A percentile compares a stretch with the other conserved stretches of the same genome.
These are phyloP conservation scores for Kickxella alabastrina DNA, from an alignment of 192 early-diverging fungal genomes.

Conservation along the genomic window DNA sequence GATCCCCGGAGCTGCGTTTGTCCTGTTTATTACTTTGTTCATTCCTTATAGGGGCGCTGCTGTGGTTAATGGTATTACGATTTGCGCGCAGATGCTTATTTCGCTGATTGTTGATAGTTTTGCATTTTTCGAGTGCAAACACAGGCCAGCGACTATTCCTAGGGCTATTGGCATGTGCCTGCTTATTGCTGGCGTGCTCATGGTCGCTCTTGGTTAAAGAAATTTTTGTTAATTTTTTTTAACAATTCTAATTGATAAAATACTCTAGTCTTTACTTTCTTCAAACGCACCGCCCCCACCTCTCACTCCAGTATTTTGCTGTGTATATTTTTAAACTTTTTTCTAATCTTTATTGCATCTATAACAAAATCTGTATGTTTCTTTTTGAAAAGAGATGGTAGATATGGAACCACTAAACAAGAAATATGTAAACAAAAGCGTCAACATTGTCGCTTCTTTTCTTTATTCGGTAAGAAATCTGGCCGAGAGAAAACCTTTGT, in stretches of 20 bases:
- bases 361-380: no score
- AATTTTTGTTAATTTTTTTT: neutral
- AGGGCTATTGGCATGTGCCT: constrained; percentile 26
- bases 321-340: neutral
- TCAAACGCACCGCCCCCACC: neutral
- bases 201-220: constrained; percentile 43
- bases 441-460: no score
- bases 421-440: no score
- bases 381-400: no score
- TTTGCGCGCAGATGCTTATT: constrained; percentile 48
- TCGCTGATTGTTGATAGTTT: constrained; percentile 45
- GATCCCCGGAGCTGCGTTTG: constrained; percentile 39
- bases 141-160: constrained; percentile 31
- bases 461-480: no score
- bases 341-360: neutral
- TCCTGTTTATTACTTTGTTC: constrained; percentile 48
- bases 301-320: no score
- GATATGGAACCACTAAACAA: no score
- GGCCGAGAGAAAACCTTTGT: no score
- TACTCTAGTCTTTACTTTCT: neutral
- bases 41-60: constrained; percentile 49
- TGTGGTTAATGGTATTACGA: constrained; percentile 46
- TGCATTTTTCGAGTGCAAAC: constrained; percentile 42
- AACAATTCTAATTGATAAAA: neutral
- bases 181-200: constrained; percentile 47